Percentiles rank a stretch among this genome's conserved stretches.
phyloP scores from a whole-genome alignment of 192 early-diverging fungal species.

The Coemansia sp. region DNA sequence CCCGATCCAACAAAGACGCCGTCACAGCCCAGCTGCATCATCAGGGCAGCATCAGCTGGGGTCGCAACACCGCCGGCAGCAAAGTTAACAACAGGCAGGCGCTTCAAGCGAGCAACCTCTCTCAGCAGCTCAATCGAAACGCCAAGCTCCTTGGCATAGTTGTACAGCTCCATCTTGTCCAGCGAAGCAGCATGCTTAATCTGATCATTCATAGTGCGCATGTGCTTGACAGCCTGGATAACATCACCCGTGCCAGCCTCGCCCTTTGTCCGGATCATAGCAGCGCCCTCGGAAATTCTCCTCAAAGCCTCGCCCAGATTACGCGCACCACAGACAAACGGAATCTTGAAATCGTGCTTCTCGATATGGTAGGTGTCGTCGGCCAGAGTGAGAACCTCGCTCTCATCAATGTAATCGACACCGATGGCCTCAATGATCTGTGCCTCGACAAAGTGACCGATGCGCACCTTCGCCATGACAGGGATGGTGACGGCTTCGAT shows the following conservation, averaged over 20 bases:
- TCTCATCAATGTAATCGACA: conserved; percentile 98
- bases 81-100: conserved; percentile 98
- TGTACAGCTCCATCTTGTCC: conserved; percentile 86
- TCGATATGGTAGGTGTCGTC: conserved; percentile 96
- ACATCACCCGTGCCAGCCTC: conserved; percentile 99
- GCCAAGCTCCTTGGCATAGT: conserved; percentile 95
- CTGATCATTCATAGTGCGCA: conserved; percentile 80
- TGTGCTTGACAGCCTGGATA: conserved; percentile 96
- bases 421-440: conserved; percentile 91
- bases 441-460: conserved; percentile 99
- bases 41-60: conserved; percentile 97
- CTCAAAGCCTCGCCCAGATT: conserved; percentile 98
- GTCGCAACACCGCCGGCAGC: conserved; percentile 98
- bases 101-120: conserved; percentile 80
- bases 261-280: conserved; percentile 99
- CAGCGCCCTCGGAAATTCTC: conserved; percentile 94
- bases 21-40: conserved; percentile 99
- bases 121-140: conserved; percentile 88
- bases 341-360: conserved; percentile 90
- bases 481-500: conserved; percentile 95
- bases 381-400: conserved; percentile 93
- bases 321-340: conserved; percentile 94
- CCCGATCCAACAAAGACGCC: conserved; percentile 99
- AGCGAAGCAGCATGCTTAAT: conserved; percentile 83
- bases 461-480: conserved; percentile 99